phyloP scores from a whole-genome alignment of 768 basidiomycete genomes.

The Trametes cinnabarina region DNA sequence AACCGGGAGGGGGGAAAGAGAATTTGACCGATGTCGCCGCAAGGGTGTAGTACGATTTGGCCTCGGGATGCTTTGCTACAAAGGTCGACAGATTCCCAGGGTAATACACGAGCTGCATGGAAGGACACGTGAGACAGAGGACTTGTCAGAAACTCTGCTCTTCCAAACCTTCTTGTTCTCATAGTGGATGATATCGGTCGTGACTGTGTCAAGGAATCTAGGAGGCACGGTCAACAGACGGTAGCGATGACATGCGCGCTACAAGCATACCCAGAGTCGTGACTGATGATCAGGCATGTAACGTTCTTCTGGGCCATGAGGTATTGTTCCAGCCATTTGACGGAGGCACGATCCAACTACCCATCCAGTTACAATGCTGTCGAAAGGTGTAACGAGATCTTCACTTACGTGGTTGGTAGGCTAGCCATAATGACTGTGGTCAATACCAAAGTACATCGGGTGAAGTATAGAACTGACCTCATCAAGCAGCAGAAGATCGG shows the following conservation, averaged over 20 bases:
- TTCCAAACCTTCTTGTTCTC: constrained; percentile 80
- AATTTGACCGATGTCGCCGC: constrained; percentile 93
- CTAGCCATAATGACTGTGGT: constrained; percentile 36
- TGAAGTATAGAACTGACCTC: constrained; percentile 48
- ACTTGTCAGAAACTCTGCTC: constrained; percentile 9
- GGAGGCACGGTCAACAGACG: not conserved
- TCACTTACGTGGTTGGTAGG: constrained; percentile 85
- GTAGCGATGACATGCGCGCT: not conserved
- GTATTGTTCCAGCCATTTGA: constrained; percentile 90
- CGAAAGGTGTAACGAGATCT: constrained; percentile 19
- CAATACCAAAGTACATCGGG: constrained; percentile 14
- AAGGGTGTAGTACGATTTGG: constrained; percentile 95
- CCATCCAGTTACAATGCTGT: constrained; percentile 9
- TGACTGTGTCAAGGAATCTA: constrained; percentile 92
- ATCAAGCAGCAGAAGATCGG: constrained; percentile 79
- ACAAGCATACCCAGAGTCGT: constrained; percentile 86
- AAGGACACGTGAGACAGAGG: constrained; percentile 1
- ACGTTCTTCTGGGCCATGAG: constrained; percentile 77
- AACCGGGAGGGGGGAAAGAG: constrained; percentile 92
- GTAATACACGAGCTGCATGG: constrained; percentile 80
- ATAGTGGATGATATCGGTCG: constrained; percentile 97
- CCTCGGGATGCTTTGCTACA: constrained; percentile 87
- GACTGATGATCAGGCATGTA: constrained; percentile 91
- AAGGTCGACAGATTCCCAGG: constrained; percentile 89
- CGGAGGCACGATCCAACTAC: constrained; percentile 79